Evolutionary conservation across 2,329 filamentous ascomycete genomes (phyloP).

Genomic region (Colletotrichum destructivum): DNA sequence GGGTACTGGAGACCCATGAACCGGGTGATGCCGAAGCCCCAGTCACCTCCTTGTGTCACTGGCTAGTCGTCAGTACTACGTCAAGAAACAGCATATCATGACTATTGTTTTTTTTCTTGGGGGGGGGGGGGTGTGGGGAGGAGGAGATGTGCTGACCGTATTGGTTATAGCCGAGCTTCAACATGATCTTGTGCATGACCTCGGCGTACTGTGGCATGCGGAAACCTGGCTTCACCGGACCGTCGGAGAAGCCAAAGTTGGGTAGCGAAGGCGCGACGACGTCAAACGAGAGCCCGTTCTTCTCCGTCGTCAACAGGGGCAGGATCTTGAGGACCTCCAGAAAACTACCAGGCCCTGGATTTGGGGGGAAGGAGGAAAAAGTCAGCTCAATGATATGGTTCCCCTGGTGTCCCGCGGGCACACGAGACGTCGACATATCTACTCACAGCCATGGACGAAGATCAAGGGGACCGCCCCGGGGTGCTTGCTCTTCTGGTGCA

Average conservation of each 20-base stretch:
- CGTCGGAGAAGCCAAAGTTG: conserved; percentile 66
- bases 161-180: conserved; percentile 74
- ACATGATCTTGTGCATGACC: conserved; percentile 78
- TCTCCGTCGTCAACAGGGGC: conserved; percentile 57
- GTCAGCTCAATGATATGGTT: no score
- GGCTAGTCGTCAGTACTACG: conserved; percentile 44
- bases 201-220: conserved; percentile 60
- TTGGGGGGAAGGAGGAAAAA: no score
- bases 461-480: conserved; percentile 73
- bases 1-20: conserved; percentile 73
- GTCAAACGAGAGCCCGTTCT: conserved; percentile 63
- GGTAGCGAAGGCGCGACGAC: conserved; percentile 72
- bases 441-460: conserved; percentile 76
- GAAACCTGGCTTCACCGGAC: conserved; percentile 50
- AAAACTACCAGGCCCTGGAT: conserved; percentile 75
- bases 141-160: conserved; percentile 59
- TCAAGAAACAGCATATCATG: conserved; percentile 26
- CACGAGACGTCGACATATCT: neutral
- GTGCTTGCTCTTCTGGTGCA: conserved; percentile 69
- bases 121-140: no score
- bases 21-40: conserved; percentile 78
- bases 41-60: conserved; percentile 77
- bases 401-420: no score
- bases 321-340: conserved; percentile 77
- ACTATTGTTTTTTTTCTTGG: no score